phyloP scores from a whole-genome alignment of 352 stramenopile genomes.

The Pythium angustatum region DNA sequence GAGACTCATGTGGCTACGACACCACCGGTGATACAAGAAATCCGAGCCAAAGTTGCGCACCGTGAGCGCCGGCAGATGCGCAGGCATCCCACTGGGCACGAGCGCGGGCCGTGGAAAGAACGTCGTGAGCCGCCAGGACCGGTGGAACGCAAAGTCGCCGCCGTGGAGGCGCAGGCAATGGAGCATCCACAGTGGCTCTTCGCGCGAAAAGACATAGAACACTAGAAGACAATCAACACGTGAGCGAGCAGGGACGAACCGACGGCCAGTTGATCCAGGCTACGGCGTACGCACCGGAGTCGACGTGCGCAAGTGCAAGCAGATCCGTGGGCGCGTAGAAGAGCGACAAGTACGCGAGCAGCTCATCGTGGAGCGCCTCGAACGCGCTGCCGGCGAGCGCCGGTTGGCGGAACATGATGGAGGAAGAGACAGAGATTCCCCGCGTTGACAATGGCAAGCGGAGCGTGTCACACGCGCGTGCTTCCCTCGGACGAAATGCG shows the following conservation, averaged over 20 bases:
- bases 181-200: conserved; percentile 84
- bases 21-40: conserved; percentile 88
- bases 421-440: too few relatives aligned
- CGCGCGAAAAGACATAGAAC: conserved; percentile 78
- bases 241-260: neutral
- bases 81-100: conserved; percentile 23
- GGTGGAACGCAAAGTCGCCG: conserved; percentile 65
- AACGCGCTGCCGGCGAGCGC: conserved; percentile 62
- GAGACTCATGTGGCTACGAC: conserved; percentile 75
- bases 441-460: too few relatives aligned
- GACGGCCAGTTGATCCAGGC: too few relatives aligned
- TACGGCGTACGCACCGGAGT: conserved; percentile 58
- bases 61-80: conserved; percentile 28
- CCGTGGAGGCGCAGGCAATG: conserved; percentile 71
- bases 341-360: conserved; percentile 76
- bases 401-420: conserved; percentile 58
- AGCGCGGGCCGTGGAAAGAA: conserved; percentile 60
- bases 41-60: conserved; percentile 66
- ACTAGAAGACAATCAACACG: conserved; percentile 31
- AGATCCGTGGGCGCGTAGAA: conserved; percentile 69
- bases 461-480: conserved; percentile 10
- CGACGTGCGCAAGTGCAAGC: conserved; percentile 60
- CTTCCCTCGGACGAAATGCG: neutral
- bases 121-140: conserved; percentile 76
- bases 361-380: conserved; percentile 67